phyloP scores from a whole-genome alignment of 1,284 basidiomycete genomes.

The Ustilago tritici region DNA sequence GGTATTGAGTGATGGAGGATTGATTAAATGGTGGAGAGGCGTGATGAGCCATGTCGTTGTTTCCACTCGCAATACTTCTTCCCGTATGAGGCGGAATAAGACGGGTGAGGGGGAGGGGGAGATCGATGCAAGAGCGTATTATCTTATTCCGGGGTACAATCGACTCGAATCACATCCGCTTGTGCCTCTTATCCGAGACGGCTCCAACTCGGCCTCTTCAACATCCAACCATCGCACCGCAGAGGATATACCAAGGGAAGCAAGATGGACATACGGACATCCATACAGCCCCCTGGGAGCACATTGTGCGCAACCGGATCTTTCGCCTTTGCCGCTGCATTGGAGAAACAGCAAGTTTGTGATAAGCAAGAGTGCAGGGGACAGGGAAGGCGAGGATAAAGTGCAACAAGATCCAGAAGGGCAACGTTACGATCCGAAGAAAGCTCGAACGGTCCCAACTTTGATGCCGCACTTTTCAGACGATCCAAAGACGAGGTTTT shows the following conservation, averaged over 20 bases:
- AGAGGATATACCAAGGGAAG: conserved; percentile 12
- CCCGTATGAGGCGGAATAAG: conserved; percentile 6
- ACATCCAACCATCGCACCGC: background rate
- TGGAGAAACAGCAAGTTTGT: conserved; percentile 30
- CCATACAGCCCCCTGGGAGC: conserved; percentile 58
- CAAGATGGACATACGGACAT: conserved; percentile 64
- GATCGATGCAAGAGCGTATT: conserved; percentile 54
- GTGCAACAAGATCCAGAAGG: conserved; percentile 17
- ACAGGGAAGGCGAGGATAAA: background rate
- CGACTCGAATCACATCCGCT: conserved; percentile 60
- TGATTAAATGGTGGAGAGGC: conserved; percentile 92
- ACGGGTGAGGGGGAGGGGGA: background rate
- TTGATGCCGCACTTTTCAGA: conserved; percentile 68
- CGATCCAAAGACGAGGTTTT: conserved; percentile 68
- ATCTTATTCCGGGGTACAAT: conserved; percentile 64
- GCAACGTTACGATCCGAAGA: conserved; percentile 27
- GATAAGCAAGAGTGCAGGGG: background rate
- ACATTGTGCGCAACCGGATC: background rate
- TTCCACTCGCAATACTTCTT: conserved; percentile 9
- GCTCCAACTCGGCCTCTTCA: background rate
- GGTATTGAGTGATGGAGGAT: conserved; percentile 80
- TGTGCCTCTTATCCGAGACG: conserved; percentile 50
- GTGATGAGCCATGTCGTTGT: conserved; percentile 56
- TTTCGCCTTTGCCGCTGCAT: conserved; percentile 61
- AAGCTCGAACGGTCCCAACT: conserved; percentile 53